These are phyloP conservation scores for Populus hybrid DNA, from an alignment of 441 rosid species.

Conservation along the genomic window DNA sequence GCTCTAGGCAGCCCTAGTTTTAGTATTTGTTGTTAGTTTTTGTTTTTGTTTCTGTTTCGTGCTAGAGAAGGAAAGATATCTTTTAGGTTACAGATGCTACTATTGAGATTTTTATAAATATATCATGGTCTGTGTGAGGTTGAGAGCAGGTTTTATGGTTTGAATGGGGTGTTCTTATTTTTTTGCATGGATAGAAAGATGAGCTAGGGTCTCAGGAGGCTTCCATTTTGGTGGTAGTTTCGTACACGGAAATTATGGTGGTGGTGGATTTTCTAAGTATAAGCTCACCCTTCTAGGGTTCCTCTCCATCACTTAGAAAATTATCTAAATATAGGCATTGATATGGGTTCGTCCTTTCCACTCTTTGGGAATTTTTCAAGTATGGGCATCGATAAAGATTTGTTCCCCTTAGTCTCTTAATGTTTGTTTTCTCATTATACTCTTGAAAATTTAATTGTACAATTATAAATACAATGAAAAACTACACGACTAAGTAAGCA, in stretches of 20 bases:
- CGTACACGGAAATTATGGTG: slow-evolving; percentile 13
- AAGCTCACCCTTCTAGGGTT: too few species aligned
- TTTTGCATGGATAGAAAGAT: neutral
- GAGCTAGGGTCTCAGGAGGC: slow-evolving; percentile 1
- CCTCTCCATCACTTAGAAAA: too few species aligned
- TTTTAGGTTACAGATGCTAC: neutral
- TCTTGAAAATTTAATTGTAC: too few species aligned
- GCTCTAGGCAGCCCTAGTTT: neutral
- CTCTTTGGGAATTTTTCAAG: too few species aligned
- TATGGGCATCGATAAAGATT: too few species aligned
- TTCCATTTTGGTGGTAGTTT: neutral
- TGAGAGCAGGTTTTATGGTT: neutral
- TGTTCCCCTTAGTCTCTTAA: too few species aligned
- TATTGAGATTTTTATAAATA: slow-evolving; percentile 7
- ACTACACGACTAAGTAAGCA: too few species aligned
- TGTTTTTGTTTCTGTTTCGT: neutral
- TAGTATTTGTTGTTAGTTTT: neutral
- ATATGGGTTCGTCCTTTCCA: too few species aligned
- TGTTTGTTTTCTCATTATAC: too few species aligned
- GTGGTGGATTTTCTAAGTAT: neutral
- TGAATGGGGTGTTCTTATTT: neutral
- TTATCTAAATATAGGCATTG: too few species aligned
- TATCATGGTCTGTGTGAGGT: neutral
- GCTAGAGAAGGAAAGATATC: neutral
- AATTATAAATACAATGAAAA: too few species aligned